Base-by-base conservation (phyloP, 805 yeast species). In the Kuraishia capsulata region DNA sequence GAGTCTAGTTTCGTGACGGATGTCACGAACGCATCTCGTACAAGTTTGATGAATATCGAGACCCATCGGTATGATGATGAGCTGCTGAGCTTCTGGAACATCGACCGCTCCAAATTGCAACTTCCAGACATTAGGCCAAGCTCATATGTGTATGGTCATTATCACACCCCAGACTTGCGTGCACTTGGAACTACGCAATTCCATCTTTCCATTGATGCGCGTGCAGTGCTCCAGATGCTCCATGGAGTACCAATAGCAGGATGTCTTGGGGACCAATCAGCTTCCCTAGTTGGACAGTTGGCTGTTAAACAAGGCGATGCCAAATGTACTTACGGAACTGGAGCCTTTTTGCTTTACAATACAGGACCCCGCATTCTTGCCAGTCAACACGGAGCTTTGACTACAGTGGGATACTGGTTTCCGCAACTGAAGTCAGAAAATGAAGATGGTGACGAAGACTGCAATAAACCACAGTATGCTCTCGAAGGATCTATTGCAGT, bases 251-350 rank as follows among this genome's bases (percentile, higher is more conserved):
- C 96, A 26, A 76, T 89, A 41, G 75, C 85, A 49, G 96, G 96
- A 33, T 85, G 95, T 61, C 67, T 89, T 23, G 97, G 97, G 42
- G 97, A 89, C 63, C 97, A 89, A 65, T 77, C 89, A 40, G 87
- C 96, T 2, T 92, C 97, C 2, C 61, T 90, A 43, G 95, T 88
- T 36, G 97, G 97, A 28, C 96, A 89, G 61, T 61, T 85, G 59
- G 96, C 96, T 1, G 76, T 87, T 51, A 69, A 74, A 45, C 71
- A 76, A 33, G 96, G 96, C 40, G 77, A 81, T 33, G 96, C 96
- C 33, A 89, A 89, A 61, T 87, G 95, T 69, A 89, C 97, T 9
- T 89, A 88, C 53, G 97, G 97, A 45, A 89, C 97, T 1, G 97
- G 97, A 44, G 85, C 95, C 57, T 89, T 89, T 68, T 61, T 89